Percentiles rank a stretch among this genome's conserved stretches.
Conservation (phyloP, 805 yeast species). For the Kuraishia hungarica region DNA sequence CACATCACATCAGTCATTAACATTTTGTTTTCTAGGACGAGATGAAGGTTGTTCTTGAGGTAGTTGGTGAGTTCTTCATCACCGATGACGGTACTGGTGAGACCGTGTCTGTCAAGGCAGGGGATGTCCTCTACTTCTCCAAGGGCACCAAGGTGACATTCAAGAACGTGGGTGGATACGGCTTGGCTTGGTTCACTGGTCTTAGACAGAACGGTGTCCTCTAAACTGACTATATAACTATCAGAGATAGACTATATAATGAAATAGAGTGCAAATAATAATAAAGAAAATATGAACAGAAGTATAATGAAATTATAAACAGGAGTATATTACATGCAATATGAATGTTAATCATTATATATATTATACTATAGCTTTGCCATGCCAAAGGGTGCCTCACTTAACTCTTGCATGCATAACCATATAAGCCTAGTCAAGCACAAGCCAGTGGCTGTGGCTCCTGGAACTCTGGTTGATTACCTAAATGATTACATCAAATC, state of each 20-base stretch:
- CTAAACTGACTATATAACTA: slow-evolving; percentile 3
- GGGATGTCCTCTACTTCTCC: slow-evolving; percentile 58
- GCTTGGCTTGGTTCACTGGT: slow-evolving; percentile 51
- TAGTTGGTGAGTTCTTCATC: slow-evolving; percentile 51
- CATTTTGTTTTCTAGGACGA: slow-evolving; percentile 26
- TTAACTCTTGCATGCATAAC: too few species aligned
- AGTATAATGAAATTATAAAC: too few species aligned
- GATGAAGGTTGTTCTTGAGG: slow-evolving; percentile 59
- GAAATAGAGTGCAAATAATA: neutral
- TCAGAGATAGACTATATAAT: neutral
- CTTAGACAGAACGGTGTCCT: slow-evolving; percentile 32
- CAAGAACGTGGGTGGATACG: slow-evolving; percentile 44
- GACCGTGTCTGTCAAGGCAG: slow-evolving; percentile 46
- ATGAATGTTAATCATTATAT: too few species aligned
- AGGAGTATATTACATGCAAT: too few species aligned
- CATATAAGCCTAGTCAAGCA: too few species aligned
- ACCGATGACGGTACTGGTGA: slow-evolving; percentile 51
- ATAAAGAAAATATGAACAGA: too few species aligned
- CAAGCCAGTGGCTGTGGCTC: too few species aligned
- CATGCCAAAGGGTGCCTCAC: too few species aligned
- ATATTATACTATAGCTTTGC: too few species aligned
- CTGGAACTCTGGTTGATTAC: too few species aligned
- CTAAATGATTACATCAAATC: too few species aligned
- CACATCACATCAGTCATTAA: too few species aligned
- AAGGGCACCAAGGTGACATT: slow-evolving; percentile 59